These are phyloP conservation scores for Chlorophyllum brunneum DNA, from an alignment of 768 basidiomycete genomes.

Conservation along the genomic window DNA sequence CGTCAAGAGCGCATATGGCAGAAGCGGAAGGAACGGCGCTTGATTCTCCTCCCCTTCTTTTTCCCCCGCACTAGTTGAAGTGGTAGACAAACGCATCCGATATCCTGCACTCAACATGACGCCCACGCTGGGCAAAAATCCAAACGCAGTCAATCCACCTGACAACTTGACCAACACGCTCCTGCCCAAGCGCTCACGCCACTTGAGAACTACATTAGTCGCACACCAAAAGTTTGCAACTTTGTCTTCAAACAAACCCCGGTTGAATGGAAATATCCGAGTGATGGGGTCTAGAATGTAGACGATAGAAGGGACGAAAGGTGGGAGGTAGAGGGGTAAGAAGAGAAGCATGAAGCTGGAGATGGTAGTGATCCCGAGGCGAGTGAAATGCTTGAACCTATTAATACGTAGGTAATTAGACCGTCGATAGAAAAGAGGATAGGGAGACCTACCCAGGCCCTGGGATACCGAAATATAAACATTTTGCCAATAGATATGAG, in stretches of 20 bases:
- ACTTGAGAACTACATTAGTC: conserved; percentile 84
- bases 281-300: conserved; percentile 60
- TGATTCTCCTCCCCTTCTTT: conserved; percentile 21
- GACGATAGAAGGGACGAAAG: conserved; percentile 43
- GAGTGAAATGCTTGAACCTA: conserved; percentile 54
- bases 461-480: conserved; percentile 68
- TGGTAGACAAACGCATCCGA: conserved; percentile 19
- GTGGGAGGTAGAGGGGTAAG: conserved; percentile 68
- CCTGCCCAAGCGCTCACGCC: conserved; percentile 51
- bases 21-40: conserved; percentile 55
- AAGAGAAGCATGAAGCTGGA: conserved; percentile 69
- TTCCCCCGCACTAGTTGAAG: conserved; percentile 10
- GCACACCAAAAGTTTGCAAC: conserved; percentile 99
- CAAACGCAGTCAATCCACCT: conserved; percentile 58
- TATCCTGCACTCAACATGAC: conserved; percentile 36
- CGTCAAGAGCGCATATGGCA: conserved; percentile 78
- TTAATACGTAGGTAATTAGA: neutral
- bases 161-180: conserved; percentile 61
- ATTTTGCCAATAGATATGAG: conserved; percentile 86
- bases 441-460: conserved; percentile 52
- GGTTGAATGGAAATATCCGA: conserved; percentile 88
- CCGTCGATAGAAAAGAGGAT: neutral
- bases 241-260: conserved; percentile 93
- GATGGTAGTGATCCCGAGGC: conserved; percentile 59
- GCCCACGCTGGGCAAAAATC: conserved; percentile 62